Evolutionary conservation across 164 flowering plant genomes (phyloP).

Genomic region (Annona cherimola): DNA sequence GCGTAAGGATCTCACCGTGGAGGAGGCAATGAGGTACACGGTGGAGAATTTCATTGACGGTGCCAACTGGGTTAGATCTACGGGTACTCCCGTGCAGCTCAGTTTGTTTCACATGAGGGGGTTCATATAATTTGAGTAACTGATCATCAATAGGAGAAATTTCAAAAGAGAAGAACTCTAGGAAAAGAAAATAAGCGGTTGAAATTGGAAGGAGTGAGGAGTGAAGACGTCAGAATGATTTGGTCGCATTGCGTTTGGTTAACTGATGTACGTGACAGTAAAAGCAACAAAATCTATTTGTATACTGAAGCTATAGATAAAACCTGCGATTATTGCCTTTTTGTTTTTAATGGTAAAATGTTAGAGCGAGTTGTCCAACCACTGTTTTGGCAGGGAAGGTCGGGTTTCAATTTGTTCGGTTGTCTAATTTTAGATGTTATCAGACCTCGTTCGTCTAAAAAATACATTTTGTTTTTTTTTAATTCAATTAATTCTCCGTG

Average conservation of each 20-base stretch:
- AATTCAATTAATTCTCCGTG: no score
- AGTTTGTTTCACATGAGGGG: background rate
- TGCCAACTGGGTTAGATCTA: slow-evolving; percentile 10
- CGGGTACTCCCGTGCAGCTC: background rate
- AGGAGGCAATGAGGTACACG: slow-evolving; percentile 16
- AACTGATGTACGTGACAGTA: background rate
- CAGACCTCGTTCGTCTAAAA: no score
- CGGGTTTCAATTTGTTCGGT: no score
- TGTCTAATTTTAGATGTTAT: no score
- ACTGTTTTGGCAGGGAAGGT: no score
- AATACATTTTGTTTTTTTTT: no score
- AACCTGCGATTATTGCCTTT: background rate
- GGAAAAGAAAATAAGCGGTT: background rate
- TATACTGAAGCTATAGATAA: background rate
- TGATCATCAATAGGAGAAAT: background rate
- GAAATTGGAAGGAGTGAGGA: background rate
- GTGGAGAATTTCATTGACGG: slow-evolving; percentile 21
- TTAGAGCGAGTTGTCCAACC: no score
- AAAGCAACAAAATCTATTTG: background rate
- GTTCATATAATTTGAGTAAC: no score
- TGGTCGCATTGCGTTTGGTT: background rate
- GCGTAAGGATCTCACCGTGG: slow-evolving; percentile 2
- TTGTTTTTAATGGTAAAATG: background rate
- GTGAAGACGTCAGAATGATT: background rate
- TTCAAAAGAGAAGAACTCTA: background rate